phyloP scores from a whole-genome alignment of 1,284 basidiomycete species.

The Moesziomyces sp. region DNA sequence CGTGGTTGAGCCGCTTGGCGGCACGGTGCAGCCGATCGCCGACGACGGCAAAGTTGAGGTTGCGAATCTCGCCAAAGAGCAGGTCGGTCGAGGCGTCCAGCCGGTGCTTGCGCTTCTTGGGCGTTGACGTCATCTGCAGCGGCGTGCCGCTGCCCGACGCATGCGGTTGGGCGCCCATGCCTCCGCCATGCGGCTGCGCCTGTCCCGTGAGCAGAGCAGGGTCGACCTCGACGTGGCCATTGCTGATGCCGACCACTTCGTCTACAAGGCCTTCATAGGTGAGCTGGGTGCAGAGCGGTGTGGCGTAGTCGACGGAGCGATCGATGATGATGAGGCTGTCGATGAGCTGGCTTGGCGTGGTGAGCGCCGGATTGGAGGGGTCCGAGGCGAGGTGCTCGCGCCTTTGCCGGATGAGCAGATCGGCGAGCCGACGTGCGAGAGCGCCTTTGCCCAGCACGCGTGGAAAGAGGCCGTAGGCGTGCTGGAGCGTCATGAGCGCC shows the following conservation, averaged over 20 bases:
- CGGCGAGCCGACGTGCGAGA: conserved; percentile 78
- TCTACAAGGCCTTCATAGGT: conserved; percentile 98
- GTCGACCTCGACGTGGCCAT: conserved; percentile 91
- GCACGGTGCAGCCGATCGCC: conserved; percentile 83
- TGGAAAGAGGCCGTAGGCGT: conserved; percentile 88
- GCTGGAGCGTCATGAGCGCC: conserved; percentile 85
- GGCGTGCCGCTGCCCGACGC: conserved; percentile 48
- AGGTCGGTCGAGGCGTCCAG: conserved; percentile 81
- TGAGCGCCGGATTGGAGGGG: conserved; percentile 58
- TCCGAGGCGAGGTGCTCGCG: conserved; percentile 68
- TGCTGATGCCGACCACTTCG: conserved; percentile 87
- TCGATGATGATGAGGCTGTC: conserved; percentile 92
- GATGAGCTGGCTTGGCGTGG: conserved; percentile 70
- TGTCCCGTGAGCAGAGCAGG: conserved; percentile 75
- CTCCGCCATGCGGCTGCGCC: conserved; percentile 18
- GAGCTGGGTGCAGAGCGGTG: conserved; percentile 92
- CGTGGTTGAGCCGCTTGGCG: conserved; percentile 86
- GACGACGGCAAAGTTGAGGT: conserved; percentile 93
- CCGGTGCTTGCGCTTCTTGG: conserved; percentile 74
- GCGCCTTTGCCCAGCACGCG: conserved; percentile 94
- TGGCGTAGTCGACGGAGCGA: conserved; percentile 92
- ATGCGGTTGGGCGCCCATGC: conserved; percentile 23
- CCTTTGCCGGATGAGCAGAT: conserved; percentile 76
- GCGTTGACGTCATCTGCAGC: conserved; percentile 41
- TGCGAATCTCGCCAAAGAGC: conserved; percentile 84